These are phyloP conservation scores for Stachybotrys chlorohalonatus DNA, from an alignment of 2,329 filamentous ascomycete species.

Conservation along the genomic window DNA sequence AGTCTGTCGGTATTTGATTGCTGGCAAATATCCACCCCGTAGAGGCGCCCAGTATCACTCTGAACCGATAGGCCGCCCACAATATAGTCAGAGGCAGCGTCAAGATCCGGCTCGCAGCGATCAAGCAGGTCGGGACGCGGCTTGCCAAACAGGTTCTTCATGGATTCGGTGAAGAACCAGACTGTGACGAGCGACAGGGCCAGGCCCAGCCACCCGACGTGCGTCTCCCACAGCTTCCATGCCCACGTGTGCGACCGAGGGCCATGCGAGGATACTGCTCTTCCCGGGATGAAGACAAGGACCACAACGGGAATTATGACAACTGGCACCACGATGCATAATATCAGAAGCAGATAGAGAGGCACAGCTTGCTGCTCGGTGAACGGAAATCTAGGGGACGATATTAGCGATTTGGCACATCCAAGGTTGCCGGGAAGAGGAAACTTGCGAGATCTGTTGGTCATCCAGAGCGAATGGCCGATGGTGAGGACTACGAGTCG, in stretches of 20 bases:
- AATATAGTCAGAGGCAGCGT: constrained; percentile 39
- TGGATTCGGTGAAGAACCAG: constrained; percentile 64
- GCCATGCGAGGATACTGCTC: constrained; percentile 21
- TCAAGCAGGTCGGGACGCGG: constrained; percentile 65
- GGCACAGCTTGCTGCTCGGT: constrained; percentile 53
- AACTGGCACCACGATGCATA: constrained; percentile 17
- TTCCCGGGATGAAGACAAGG: constrained; percentile 54
- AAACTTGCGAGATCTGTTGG: constrained; percentile 42
- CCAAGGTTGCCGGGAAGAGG: too few relatives aligned
- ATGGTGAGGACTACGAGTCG: constrained; percentile 43
- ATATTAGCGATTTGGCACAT: background rate
- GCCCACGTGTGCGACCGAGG: constrained; percentile 39
- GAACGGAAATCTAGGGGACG: constrained; percentile 46
- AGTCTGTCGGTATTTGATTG: constrained; percentile 44
- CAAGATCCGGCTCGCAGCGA: constrained; percentile 60
- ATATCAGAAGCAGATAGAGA: constrained; percentile 25
- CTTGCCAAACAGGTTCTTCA: constrained; percentile 57
- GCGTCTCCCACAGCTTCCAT: constrained; percentile 72
- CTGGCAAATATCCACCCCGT: constrained; percentile 60
- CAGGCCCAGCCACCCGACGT: constrained; percentile 67
- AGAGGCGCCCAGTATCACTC: constrained; percentile 49
- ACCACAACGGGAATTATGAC: constrained; percentile 31
- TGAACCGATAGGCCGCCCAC: constrained; percentile 43
- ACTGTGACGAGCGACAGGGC: constrained; percentile 54
- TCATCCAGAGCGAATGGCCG: constrained; percentile 54